These are phyloP conservation scores for Kernera saxatilis DNA, from an alignment of 345 rosid species.

Conservation along the genomic window DNA sequence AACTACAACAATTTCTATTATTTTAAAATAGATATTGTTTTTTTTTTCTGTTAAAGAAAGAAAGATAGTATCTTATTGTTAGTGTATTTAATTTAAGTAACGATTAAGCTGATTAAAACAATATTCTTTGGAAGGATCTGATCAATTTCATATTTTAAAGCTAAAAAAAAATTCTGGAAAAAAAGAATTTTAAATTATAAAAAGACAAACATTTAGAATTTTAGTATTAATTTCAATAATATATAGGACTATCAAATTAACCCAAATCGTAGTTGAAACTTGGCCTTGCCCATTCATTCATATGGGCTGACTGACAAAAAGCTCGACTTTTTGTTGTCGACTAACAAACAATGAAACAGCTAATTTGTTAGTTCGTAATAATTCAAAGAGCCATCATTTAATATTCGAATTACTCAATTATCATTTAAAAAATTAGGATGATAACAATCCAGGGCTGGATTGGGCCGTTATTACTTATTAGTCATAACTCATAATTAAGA, in stretches of 20 bases:
- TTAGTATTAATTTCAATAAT: not conserved
- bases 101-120: not conserved
- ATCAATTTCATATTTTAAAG: not conserved
- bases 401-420: no score
- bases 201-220: not conserved
- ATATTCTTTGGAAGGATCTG: not conserved
- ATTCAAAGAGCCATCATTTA: no score
- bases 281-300: not conserved
- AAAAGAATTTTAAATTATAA: not conserved
- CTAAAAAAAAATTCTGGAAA: not conserved
- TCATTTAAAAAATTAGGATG: no score
- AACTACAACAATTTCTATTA: not conserved
- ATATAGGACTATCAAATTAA: not conserved
- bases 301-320: not conserved
- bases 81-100: not conserved
- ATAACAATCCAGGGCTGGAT: no score
- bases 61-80: not conserved
- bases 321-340: not conserved
- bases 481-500: no score
- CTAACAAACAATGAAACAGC: not conserved
- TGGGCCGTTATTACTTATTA: no score
- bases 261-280: not conserved
- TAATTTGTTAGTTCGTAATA: not conserved
- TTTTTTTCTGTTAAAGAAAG: no score
- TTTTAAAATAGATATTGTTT: not conserved